phyloP scores from a whole-genome alignment of 441 rosid genomes.

The Metrosideros polymorpha region DNA sequence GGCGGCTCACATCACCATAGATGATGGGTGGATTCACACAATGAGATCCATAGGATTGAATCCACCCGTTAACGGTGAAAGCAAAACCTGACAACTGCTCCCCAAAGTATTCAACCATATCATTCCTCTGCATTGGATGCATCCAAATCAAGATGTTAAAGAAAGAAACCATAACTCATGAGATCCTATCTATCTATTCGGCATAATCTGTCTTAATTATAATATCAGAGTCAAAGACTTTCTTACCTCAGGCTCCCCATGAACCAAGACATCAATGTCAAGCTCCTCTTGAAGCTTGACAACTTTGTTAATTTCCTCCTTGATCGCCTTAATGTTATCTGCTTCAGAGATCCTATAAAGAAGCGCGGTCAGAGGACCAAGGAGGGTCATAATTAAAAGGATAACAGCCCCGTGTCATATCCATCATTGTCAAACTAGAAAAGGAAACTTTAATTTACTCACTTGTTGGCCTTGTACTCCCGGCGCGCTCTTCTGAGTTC shows the following conservation, averaged over 20 bases:
- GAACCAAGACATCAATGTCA: too few species aligned
- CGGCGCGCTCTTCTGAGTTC: too few species aligned
- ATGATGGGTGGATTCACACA: conserved; percentile 6
- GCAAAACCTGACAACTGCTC: conserved; percentile 1
- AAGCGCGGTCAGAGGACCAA: background rate
- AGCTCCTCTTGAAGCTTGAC: too few species aligned
- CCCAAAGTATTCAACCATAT: conserved; percentile 4
- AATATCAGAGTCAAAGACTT: background rate
- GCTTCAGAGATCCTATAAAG: conserved; percentile 1
- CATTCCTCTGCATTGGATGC: background rate
- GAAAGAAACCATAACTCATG: background rate
- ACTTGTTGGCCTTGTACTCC: conserved; percentile 6
- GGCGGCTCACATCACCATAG: conserved; percentile 11
- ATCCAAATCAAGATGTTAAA: background rate
- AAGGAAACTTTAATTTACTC: background rate
- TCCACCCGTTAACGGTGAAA: background rate
- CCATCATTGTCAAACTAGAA: background rate
- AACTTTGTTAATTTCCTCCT: too few species aligned
- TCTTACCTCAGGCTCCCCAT: conserved; percentile 7
- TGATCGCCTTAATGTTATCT: background rate
- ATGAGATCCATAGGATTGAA: conserved; percentile 5
- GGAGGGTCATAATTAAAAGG: background rate
- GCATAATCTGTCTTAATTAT: background rate
- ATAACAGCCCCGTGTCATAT: background rate
- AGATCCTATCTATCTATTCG: background rate